phyloP scores from a whole-genome alignment of 2,329 filamentous ascomycete genomes.

The Thielaviopsis euricoi region DNA sequence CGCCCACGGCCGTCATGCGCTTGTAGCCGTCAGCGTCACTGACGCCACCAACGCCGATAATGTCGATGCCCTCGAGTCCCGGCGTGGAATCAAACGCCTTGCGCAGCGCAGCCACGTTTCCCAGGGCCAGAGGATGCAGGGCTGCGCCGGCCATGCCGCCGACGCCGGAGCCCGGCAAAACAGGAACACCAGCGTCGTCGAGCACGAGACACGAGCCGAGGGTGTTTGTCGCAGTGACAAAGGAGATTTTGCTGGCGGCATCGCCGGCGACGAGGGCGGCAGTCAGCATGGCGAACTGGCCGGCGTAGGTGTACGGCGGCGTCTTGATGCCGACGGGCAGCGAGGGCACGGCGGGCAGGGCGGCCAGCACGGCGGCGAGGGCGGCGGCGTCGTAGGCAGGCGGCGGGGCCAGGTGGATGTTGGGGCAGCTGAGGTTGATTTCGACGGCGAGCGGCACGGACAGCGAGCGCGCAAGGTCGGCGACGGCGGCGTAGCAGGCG shows the following conservation, averaged over 20 bases:
- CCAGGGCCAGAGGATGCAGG: slow-evolving; percentile 56
- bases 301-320: slow-evolving; percentile 57
- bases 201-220: slow-evolving; percentile 53
- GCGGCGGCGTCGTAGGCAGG: slow-evolving; percentile 46
- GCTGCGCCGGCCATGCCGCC: slow-evolving; percentile 59
- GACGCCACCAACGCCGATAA: slow-evolving; percentile 63
- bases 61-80: slow-evolving; percentile 33
- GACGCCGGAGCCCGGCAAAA: slow-evolving; percentile 37
- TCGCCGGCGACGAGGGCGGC: slow-evolving; percentile 26
- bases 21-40: slow-evolving; percentile 42
- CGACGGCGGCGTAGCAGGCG: slow-evolving; percentile 36
- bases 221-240: slow-evolving; percentile 59
- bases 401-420: slow-evolving; percentile 51
- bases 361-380: slow-evolving; percentile 37
- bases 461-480: slow-evolving; percentile 8
- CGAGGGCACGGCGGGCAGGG: slow-evolving; percentile 23
- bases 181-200: slow-evolving; percentile 13
- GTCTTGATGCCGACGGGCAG: slow-evolving; percentile 49
- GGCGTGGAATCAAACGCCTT: slow-evolving; percentile 35
- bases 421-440: slow-evolving; percentile 64
- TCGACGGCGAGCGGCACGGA: slow-evolving; percentile 47
- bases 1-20: slow-evolving; percentile 52
- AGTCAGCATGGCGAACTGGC: slow-evolving; percentile 44
- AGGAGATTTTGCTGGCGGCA: slow-evolving; percentile 29
- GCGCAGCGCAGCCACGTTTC: slow-evolving; percentile 57